Evolutionary conservation across 192 early-diverging fungal genomes (phyloP), one percentile per base, ranked within the genome.

Genomic region (Coemansia nantahalensis): DNA sequence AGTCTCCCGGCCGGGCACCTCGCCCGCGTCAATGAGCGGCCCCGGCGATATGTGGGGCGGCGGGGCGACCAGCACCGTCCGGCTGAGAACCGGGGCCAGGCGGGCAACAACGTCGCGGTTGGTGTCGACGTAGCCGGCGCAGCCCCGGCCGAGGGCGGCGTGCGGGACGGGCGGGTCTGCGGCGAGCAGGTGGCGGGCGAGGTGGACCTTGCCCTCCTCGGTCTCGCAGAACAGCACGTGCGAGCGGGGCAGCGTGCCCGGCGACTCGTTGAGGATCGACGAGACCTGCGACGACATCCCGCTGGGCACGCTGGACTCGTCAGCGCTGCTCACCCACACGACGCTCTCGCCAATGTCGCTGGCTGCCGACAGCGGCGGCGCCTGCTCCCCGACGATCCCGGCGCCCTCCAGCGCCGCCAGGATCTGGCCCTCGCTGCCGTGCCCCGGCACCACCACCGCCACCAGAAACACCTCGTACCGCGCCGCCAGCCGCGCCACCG

Each of bases 141-240:
- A 58, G 2, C 55, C 16, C 16, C 12, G 16, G 21, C 32, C 44
- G 7, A n/a, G 28, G 5, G 38, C 5, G 11, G 14, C 21, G 8
- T 6, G 34, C 0, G 34, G 9, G 14, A 16, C 3, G 23, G 26
- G 44, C 9, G 24, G 48, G 12, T 5, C 30, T 16, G 48, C 36
- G 8, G 71, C 59, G 31, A 67, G 48, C 22, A 75, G 37, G 12
- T 75, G 71, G 2, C 71, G 54, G 13, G 45, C 71, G 10, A 75
- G 11, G 17, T 75, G 71, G 23, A 51, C 21, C 24, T 67, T 67
- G 24, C 71, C 71, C 39, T 75, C 71, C 23, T 74, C 70, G 0
- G 70, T 62, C 55, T 74, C 59, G 33, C 70, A 66, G 33, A 74
- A 66, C 38, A 74, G 22, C 13, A 72, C 40, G n/a, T 40, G 31